Evolutionary conservation across 352 stramenopile species (phyloP).

Genomic region (Pythium myriotylum): DNA sequence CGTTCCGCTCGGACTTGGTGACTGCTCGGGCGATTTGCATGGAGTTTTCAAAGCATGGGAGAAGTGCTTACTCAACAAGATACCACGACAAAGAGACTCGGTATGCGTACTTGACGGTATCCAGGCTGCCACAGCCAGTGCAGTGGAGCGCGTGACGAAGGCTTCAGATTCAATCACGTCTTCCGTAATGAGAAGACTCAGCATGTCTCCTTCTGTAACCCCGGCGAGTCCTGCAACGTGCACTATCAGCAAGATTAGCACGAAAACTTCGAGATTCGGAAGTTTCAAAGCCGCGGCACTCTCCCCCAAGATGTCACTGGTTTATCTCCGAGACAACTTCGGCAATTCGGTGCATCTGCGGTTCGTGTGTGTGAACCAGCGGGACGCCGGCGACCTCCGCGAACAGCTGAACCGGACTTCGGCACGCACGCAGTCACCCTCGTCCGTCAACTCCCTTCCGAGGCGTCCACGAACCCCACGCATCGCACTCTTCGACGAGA

Average conservation of each 20-base stretch:
- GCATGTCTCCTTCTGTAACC: no score
- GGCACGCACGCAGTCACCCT: not conserved
- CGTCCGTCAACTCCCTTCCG: not conserved
- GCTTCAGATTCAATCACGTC: no score
- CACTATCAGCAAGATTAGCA: no score
- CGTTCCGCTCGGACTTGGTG: constrained; percentile 91
- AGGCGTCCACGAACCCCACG: constrained; percentile 12
- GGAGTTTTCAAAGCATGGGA: constrained; percentile 78
- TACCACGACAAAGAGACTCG: constrained; percentile 14
- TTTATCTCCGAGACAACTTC: constrained; percentile 22
- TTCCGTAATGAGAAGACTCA: no score
- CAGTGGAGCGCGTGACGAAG: not conserved
- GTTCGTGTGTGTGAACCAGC: constrained; percentile 7
- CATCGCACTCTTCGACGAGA: constrained; percentile 22
- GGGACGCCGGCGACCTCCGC: not conserved
- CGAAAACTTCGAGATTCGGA: not conserved
- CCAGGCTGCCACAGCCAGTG: not conserved
- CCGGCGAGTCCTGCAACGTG: no score
- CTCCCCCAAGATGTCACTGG: not conserved
- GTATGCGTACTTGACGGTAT: not conserved
- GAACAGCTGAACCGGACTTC: not conserved
- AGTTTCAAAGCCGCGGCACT: not conserved
- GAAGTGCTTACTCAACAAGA: constrained; percentile 39
- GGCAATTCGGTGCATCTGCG: constrained; percentile 7
- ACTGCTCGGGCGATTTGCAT: constrained; percentile 91